Conservation (phyloP, 2,329 filamentous ascomycete genomes). For the Neodidymelliopsis sp. region DNA sequence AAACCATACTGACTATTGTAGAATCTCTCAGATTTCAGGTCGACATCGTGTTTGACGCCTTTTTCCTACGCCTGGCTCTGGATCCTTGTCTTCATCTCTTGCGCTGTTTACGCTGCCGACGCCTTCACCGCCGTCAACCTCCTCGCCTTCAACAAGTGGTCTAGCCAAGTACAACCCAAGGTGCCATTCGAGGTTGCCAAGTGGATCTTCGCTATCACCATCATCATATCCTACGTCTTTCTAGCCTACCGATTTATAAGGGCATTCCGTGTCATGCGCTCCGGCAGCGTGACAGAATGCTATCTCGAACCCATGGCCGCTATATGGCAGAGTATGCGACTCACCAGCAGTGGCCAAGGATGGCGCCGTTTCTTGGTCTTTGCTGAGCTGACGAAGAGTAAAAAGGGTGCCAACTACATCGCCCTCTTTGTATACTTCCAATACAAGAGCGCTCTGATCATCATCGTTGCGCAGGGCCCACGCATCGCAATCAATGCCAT, state of each 20-base stretch:
- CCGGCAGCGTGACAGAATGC: constrained; percentile 86
- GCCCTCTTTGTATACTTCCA: constrained; percentile 91
- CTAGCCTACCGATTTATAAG: constrained; percentile 80
- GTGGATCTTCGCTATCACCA: constrained; percentile 94
- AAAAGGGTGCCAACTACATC: constrained; percentile 88
- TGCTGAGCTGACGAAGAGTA: constrained; percentile 86
- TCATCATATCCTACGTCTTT: constrained; percentile 88
- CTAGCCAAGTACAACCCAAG: constrained; percentile 78
- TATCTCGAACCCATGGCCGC: constrained; percentile 90
- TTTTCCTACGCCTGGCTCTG: constrained; percentile 88
- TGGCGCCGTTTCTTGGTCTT: constrained; percentile 94
- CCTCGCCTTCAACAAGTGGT: constrained; percentile 88
- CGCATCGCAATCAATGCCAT: constrained; percentile 90
- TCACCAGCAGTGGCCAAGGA: constrained; percentile 73
- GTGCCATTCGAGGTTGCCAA: constrained; percentile 82
- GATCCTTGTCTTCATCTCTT: constrained; percentile 77
- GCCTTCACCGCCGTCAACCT: constrained; percentile 93
- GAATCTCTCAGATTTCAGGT: constrained; percentile 78
- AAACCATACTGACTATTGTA: constrained; percentile 35
- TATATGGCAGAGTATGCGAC: constrained; percentile 81
- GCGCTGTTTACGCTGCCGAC: constrained; percentile 88
- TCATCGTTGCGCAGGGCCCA: constrained; percentile 89
- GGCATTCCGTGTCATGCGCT: constrained; percentile 80
- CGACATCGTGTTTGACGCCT: constrained; percentile 75
- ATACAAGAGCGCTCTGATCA: constrained; percentile 80